Conservation (phyloP, 75 land plant species). For the Pinus albicaulis region DNA sequence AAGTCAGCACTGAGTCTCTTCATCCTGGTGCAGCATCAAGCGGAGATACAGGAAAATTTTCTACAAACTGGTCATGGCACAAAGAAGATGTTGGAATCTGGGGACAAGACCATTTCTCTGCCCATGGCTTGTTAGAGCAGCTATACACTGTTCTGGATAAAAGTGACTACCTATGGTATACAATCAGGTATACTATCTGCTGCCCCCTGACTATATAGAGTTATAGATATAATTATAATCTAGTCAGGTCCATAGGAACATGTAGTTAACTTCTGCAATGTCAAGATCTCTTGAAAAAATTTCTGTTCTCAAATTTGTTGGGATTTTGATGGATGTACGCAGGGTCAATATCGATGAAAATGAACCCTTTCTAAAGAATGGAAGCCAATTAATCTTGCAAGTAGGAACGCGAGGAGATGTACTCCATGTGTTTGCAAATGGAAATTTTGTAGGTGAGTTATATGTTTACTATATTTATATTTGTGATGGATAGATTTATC, state of each 20-base stretch:
- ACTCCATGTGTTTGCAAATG: slow-evolving; percentile 53
- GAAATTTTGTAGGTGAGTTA: slow-evolving; percentile 37
- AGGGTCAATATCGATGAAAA: slow-evolving; percentile 21
- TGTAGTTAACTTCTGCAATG: background rate
- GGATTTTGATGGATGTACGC: background rate
- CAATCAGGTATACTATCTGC: slow-evolving; percentile 53
- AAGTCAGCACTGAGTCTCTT: background rate
- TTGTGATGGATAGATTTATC: too few species aligned
- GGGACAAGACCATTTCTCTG: slow-evolving; percentile 12
- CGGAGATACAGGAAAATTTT: background rate
- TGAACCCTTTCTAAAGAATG: slow-evolving; percentile 16
- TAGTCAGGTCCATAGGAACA: background rate
- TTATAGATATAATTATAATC: background rate
- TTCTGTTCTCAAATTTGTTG: background rate
- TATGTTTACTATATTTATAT: background rate
- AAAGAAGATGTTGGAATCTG: slow-evolving; percentile 27
- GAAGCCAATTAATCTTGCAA: slow-evolving; percentile 6
- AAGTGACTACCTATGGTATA: slow-evolving; percentile 91
- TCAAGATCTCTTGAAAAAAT: background rate
- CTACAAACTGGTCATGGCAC: slow-evolving; percentile 12
- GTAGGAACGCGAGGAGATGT: slow-evolving; percentile 27
- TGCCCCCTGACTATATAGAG: background rate
- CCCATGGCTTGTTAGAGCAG: slow-evolving; percentile 62
- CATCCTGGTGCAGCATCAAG: background rate
- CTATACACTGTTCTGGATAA: slow-evolving; percentile 49